Evolutionary conservation across 2,329 filamentous ascomycete genomes (phyloP), one percentile per base, ranked within the genome.

Genomic region (Simplicillium aogashimaense): DNA sequence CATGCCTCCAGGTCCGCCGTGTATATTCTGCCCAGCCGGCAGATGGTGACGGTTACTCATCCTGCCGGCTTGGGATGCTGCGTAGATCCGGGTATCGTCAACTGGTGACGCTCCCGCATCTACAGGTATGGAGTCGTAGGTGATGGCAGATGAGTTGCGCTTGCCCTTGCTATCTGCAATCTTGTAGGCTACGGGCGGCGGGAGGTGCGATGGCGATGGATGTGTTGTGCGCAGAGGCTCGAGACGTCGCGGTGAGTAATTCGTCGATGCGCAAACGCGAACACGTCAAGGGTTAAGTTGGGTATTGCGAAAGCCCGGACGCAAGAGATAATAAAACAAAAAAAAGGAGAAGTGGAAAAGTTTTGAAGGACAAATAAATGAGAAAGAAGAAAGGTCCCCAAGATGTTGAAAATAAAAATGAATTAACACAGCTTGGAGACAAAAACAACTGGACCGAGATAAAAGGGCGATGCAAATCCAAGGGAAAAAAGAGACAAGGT

Each of bases 11-110:
- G 51, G 53, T 48, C 56, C 61, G 56, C 65, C 67, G 55, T 67
- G 70, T 66, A 76, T 71, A 61, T 70, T 70, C 65, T 80, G 78
- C 73, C 81, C 81, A 76, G 78, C 78, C 77, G 80, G 78, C 78
- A 83, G 78, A 81, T 82, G 78, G 81, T 83, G 78, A 74, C 70
- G 74, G 65, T 70, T 70, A 69, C 79, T 83, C 81, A 86, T 86
- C 80, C 74, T 85, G 76, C 76, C 78, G 77, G 75, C 74, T 66
- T 76, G 72, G 74, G 74, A 60, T 25, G 51, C 54, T 44, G 46
- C 45, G 44, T 43, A 37, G 42, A 41, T 38, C 30, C 33, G 44
- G 43, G 45, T 46, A 41, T 31, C 41, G 34, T 35, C 29, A 37
- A 43, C 34, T 20, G 18, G 41, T 41, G 38, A 39, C 42, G 34